Evolutionary conservation across 352 stramenopile genomes (phyloP), one percentile per base, ranked within the genome.

Genomic region (Pythium aphanidermatum): DNA sequence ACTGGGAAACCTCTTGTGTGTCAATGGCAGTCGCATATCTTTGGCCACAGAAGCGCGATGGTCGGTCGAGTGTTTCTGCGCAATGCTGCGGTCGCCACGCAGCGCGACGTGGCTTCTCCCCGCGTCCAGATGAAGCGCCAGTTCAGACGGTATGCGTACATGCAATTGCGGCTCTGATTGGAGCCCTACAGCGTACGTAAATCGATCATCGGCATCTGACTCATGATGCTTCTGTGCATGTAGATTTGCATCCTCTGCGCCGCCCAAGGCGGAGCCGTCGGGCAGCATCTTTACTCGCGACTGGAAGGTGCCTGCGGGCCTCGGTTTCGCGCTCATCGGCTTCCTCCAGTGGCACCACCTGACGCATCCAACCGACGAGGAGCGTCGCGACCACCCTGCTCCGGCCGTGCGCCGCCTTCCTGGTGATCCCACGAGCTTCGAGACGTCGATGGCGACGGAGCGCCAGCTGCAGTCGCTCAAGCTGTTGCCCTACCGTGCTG

Each of bases 381-480:
- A 62, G 36, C 53, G 53, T 24, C 45, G 35, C n/a, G 24, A 16
- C 31, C 53, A 83, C 36, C 71, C 65, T 2, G 77, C 73, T 16
- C 55, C 48, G 12, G 74, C 67, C 14, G 45, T 86, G 24, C 45
- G 46, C 16, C 66, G 76, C 24, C 58, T 89, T 20, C 70, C 74
- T 4, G 67, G 53, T 5, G 20, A 51, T 2, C 25, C 31, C 1
- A 62, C 45, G 24, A 5, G 31, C 3, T 62, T 62, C 33, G 53
- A 62, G 33, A 27, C 32, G 32, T 38, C 53, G 16, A 87, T 89
- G 74, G 73, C 70, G 38, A 86, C 75, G 3, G 56, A 88, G 31
- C 56, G 71, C 7, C 75, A 91, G 58, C 50, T 92, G 45, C 63
- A 83, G 55, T 83, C 73, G 33, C 49, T 94, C 27, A 86, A 90